These are phyloP conservation scores for Zangia roseola DNA, from an alignment of 768 basidiomycete species.

Conservation along the genomic window DNA sequence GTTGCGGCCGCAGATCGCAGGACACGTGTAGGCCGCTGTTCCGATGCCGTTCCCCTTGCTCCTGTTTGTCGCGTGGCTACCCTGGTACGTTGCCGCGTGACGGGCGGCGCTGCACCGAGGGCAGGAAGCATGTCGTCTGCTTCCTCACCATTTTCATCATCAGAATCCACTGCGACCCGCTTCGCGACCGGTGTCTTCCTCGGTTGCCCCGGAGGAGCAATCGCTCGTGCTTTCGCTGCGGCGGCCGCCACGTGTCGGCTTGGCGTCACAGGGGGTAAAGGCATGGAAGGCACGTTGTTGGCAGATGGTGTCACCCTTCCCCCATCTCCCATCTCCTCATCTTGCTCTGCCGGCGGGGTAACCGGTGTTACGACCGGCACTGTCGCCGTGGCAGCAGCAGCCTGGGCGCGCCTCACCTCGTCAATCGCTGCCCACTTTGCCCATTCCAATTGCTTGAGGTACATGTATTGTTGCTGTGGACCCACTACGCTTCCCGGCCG, in stretches of 20 bases:
- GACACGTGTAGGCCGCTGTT: conserved; percentile 71
- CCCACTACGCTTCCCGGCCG: conserved; percentile 93
- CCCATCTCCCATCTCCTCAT: conserved; percentile 56
- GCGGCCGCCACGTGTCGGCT: conserved; percentile 72
- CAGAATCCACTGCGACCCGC: conserved; percentile 64
- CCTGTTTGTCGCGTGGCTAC: conserved; percentile 40
- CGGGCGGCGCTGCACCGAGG: conserved; percentile 49
- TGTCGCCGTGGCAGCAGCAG: conserved; percentile 39
- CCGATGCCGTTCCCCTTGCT: conserved; percentile 60
- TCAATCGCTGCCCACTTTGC: conserved; percentile 89
- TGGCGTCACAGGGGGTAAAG: conserved; percentile 76
- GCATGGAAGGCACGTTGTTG: conserved; percentile 19
- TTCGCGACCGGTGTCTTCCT: conserved; percentile 85
- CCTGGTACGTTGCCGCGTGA: conserved; percentile 31
- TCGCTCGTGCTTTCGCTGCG: conserved; percentile 65
- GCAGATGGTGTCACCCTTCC: conserved; percentile 37
- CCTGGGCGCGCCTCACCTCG: conserved; percentile 54
- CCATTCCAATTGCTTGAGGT: conserved; percentile 93
- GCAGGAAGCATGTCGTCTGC: conserved; percentile 64
- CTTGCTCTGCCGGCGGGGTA: conserved; percentile 76
- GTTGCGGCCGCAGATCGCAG: conserved; percentile 65
- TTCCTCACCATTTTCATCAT: conserved; percentile 58
- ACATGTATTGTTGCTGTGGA: conserved; percentile 93
- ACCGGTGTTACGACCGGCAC: conserved; percentile 64
- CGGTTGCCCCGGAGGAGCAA: conserved; percentile 79